Evolutionary conservation across 2,329 filamentous ascomycete genomes (phyloP).

Genomic region (Cordyceps tenuipes): DNA sequence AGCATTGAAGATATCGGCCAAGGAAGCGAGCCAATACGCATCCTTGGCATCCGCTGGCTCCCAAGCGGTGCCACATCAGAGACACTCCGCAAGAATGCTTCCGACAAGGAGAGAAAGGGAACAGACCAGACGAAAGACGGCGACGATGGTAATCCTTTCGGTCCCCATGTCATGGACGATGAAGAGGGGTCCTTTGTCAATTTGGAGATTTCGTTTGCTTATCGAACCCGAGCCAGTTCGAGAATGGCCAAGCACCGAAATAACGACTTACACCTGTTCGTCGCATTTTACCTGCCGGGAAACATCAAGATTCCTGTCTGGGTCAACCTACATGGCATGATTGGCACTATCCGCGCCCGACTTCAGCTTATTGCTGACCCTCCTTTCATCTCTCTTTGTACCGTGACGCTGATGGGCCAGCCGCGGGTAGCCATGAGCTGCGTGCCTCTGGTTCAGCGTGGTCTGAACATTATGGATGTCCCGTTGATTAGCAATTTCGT

Average conservation of each 20-base stretch:
- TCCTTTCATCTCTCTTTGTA: slow-evolving; percentile 68
- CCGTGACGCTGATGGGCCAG: slow-evolving; percentile 65
- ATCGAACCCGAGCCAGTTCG: slow-evolving; percentile 53
- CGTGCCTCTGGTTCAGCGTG: slow-evolving; percentile 59
- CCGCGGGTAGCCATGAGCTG: slow-evolving; percentile 65
- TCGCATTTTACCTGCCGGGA: slow-evolving; percentile 60
- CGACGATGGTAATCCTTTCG: slow-evolving; percentile 28
- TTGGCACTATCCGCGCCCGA: slow-evolving; percentile 61
- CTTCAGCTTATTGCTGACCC: slow-evolving; percentile 69
- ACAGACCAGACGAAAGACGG: slow-evolving; percentile 13
- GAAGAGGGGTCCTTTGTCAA: slow-evolving; percentile 75
- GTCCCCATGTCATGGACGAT: slow-evolving; percentile 56
- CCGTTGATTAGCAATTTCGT: slow-evolving; percentile 69
- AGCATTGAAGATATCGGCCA: slow-evolving; percentile 69
- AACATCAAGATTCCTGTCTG: slow-evolving; percentile 54
- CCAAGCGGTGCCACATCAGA: slow-evolving; percentile 58
- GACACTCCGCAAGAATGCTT: slow-evolving; percentile 25
- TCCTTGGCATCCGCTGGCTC: slow-evolving; percentile 64
- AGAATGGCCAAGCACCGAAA: slow-evolving; percentile 61
- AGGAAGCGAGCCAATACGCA: slow-evolving; percentile 61
- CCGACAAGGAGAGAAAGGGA: slow-evolving; percentile 26
- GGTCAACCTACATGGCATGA: slow-evolving; percentile 64
- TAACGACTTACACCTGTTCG: slow-evolving; percentile 55
- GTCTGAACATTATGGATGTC: slow-evolving; percentile 66
- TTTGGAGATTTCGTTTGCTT: slow-evolving; percentile 66